Evolutionary conservation across 176 grass and related monocot species (phyloP), one percentile per base, ranked within the genome.

Genomic region (Eragrostis nindensis): DNA sequence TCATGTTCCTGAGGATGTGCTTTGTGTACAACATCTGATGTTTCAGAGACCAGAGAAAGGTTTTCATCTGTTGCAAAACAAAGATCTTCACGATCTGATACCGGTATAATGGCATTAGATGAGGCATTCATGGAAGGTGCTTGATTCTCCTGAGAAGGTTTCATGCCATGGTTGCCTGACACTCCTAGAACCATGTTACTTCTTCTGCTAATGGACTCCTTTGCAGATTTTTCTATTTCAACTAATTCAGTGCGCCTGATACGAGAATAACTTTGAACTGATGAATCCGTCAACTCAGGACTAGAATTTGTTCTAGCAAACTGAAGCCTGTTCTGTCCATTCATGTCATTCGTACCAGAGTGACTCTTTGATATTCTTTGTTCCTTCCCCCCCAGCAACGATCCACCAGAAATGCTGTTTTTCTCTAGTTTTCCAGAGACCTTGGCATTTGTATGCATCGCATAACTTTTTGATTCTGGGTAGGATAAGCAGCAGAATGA

Each of bases 241-340:
- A 77, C 45, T 40, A 68, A 65, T 85, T 62, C 74, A 44, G 42
- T 45, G 26, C 18, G 47, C 2, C 89, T 73, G 36, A 29, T 75
- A 15, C 13, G 49, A 75, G 80, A 69, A 44, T 85, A 78, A 40
- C 60, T 68, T 56, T 87, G 81, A 29, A 76, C 68, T 41, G 85
- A 87, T 68, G 89, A 68, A 19, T 87, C 76, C 50, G 85, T 85
- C 71, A 91, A 70, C 54, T 87, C 89, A 53, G 89, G 89, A 66
- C 85, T 91, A 21, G 89, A 91, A 68, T 70, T 82, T 15, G 89
- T 91, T 81, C 85, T 83, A 57, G 70, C 85, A 76, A 91, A 91
- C 21, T 81, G 85, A 30, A 77, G 52, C 57, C 47, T 87, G 38
- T 38, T 72, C 40, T 76, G 49, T 57, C 71, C 85, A 64, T 80